A percentile compares a stretch with the other conserved stretches of the same genome.
Conservation (phyloP, 225 moss, liverwort and hornwort genomes). For the Neckera pumila region DNA sequence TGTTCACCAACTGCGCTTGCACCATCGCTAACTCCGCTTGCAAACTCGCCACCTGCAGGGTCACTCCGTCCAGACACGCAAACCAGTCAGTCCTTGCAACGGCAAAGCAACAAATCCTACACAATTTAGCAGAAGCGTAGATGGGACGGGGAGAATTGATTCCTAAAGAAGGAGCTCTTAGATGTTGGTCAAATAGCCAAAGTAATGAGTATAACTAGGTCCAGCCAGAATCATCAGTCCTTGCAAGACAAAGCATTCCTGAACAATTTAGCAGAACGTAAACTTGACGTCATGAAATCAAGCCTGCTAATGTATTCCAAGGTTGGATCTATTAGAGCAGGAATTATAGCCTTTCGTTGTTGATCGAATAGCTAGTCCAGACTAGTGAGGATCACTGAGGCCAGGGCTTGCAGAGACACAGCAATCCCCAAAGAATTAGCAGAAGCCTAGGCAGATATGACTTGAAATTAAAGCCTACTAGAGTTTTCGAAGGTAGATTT, state of each 20-base stretch:
- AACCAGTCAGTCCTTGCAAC: background rate
- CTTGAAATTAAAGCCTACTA: background rate
- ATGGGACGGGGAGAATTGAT: background rate
- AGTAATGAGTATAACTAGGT: background rate
- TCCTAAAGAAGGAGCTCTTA: background rate
- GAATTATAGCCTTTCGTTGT: background rate
- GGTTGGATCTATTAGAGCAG: background rate
- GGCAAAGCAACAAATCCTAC: background rate
- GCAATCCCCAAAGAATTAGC: background rate
- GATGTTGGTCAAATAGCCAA: background rate
- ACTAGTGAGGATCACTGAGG: background rate
- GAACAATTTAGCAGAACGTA: background rate
- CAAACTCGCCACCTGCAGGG: conserved; percentile 40
- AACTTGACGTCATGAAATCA: background rate
- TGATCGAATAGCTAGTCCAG: background rate
- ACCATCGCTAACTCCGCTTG: conserved; percentile 60
- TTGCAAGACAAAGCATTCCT: background rate
- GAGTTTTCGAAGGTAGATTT: background rate
- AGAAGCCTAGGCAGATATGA: background rate
- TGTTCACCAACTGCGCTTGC: conserved; percentile 42
- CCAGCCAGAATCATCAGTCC: background rate
- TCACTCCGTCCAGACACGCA: background rate
- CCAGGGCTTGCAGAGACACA: background rate
- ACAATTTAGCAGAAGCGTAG: background rate
- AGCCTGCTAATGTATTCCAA: background rate